phyloP scores from a whole-genome alignment of 345 rosid genomes.

The Brassica rapa region DNA sequence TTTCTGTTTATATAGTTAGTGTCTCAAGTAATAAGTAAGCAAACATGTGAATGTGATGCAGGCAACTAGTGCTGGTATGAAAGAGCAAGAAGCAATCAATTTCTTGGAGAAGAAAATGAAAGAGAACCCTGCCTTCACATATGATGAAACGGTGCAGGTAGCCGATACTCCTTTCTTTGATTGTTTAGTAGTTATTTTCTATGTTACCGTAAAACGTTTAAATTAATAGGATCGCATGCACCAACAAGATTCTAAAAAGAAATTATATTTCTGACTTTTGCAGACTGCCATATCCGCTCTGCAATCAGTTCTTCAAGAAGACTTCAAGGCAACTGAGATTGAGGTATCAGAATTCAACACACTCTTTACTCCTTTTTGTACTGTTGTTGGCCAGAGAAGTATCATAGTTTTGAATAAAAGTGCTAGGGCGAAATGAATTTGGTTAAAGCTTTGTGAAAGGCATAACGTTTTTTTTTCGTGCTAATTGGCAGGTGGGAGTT shows the following conservation, averaged over 20 bases:
- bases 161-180: too few species aligned
- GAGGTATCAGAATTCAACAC: slow-evolving; percentile 50
- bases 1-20: too few species aligned
- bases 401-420: too few species aligned
- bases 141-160: slow-evolving; percentile 94
- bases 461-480: too few species aligned
- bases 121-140: slow-evolving; percentile 81
- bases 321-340: slow-evolving; percentile 91
- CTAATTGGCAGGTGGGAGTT: slow-evolving; percentile 82
- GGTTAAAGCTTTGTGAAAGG: slow-evolving; percentile 1
- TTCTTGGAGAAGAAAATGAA: slow-evolving; percentile 99
- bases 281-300: slow-evolving; percentile 83
- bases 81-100: slow-evolving; percentile 98
- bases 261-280: slow-evolving; percentile 1
- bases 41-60: slow-evolving; percentile 34
- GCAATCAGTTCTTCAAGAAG: slow-evolving; percentile 90
- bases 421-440: too few species aligned
- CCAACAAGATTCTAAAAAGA: too few species aligned
- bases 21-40: too few species aligned
- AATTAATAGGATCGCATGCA: too few species aligned
- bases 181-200: too few species aligned
- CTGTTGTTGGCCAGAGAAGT: too few species aligned
- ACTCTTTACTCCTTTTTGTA: too few species aligned
- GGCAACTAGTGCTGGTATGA: slow-evolving; percentile 98
- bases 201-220: too few species aligned